Evolutionary conservation across 768 basidiomycete genomes (phyloP).

Genomic region (Strobilomyces echinocephalus): DNA sequence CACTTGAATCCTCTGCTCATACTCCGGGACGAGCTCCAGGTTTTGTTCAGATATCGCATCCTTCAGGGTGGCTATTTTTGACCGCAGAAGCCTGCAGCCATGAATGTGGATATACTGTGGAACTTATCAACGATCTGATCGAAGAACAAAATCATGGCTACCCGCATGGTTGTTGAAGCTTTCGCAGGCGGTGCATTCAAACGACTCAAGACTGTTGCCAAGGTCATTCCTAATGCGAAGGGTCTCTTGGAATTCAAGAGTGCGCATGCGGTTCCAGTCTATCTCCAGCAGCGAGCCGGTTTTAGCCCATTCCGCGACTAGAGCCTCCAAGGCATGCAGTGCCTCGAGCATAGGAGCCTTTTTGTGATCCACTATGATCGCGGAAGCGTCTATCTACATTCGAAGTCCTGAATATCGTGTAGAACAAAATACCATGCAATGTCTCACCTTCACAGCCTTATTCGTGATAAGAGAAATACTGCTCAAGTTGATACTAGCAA

Average conservation of each 20-base stretch:
- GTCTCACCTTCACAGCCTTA: slow-evolving; percentile 78
- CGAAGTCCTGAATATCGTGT: background rate
- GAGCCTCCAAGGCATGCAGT: slow-evolving; percentile 42
- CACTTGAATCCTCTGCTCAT: slow-evolving; percentile 89
- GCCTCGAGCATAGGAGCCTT: slow-evolving; percentile 61
- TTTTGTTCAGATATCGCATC: slow-evolving; percentile 94
- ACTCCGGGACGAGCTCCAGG: slow-evolving; percentile 92
- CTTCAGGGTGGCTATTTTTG: slow-evolving; percentile 73
- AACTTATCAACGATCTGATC: slow-evolving; percentile 8
- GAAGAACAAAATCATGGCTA: slow-evolving; percentile 9
- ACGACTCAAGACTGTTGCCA: slow-evolving; percentile 37
- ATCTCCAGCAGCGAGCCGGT: slow-evolving; percentile 57
- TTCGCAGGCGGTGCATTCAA: slow-evolving; percentile 54
- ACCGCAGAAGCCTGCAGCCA: slow-evolving; percentile 65
- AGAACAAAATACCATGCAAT: slow-evolving; percentile 19
- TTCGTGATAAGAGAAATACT: slow-evolving; percentile 76
- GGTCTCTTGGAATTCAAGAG: slow-evolving; percentile 89
- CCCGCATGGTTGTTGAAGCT: slow-evolving; percentile 76
- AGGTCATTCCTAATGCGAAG: slow-evolving; percentile 56
- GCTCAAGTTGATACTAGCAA: slow-evolving; percentile 57
- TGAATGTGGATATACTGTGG: slow-evolving; percentile 74
- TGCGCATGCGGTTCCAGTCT: slow-evolving; percentile 78
- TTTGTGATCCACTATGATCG: slow-evolving; percentile 60
- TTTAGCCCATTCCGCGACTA: slow-evolving; percentile 57
- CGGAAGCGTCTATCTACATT: slow-evolving; percentile 61